Evolutionary conservation across 2,329 filamentous ascomycete species (phyloP), one percentile per base, ranked within the genome.

Genomic region (Decorospora gaudefroyi): DNA sequence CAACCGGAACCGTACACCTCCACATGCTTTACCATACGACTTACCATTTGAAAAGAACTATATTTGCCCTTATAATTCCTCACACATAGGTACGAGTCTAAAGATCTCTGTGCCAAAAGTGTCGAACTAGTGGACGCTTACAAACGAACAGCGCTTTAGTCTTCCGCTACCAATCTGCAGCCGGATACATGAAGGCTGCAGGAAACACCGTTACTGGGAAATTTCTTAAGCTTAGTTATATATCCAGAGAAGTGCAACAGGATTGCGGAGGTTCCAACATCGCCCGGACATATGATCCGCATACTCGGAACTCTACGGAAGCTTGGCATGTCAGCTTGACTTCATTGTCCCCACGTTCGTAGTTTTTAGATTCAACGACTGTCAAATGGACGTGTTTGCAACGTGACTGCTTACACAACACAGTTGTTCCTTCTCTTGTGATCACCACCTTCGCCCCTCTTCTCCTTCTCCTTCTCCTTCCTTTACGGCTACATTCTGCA

Each of bases 271-370:
- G n/a, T n/a, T 17, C 34, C 29, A 40, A 37, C 22, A 26, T 22
- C 13, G 33, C 17, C 34, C 30, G 41, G 2, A 37, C n/a, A n/a
- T n/a, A n/a, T 18, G 37, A 19, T 27, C 33, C 44, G 28, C 31
- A 36, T 36, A 41, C 15, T 43, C 56, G 58, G 56, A 46, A 52
- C 47, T 32, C 34, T 21, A 55, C 58, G 58, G 58, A 61, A 55
- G 55, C 58, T 53, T 54, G 48, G 50, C 45, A 46, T 42, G 46
- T 51, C 46, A 55, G 38, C 49, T 42, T 33, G 46, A 42, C 16
- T 42, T 41, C 39, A 41, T 35, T 6, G 18, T 44, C 16, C 13
- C 13, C 10, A 18, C 17, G 22, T 27, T 17, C 18, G 38, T 34
- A 27, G 15, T 31, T 31, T 5, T 16, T 17, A 6, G 10, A 21